phyloP scores from a whole-genome alignment of 192 early-diverging fungal species.

The Spinellus fusiger region DNA sequence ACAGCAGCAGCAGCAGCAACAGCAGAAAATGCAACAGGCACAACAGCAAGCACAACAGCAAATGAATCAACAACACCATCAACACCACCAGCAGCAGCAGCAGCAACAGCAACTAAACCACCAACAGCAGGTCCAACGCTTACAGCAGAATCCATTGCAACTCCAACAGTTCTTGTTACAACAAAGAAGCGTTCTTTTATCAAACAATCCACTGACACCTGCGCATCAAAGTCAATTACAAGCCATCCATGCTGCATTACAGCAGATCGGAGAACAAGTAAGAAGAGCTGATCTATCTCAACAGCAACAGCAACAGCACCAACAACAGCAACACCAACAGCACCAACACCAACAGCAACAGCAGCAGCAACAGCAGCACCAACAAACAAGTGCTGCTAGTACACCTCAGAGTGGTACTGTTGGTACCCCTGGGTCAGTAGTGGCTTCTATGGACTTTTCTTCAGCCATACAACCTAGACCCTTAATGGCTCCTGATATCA shows the following conservation, averaged over 20 bases:
- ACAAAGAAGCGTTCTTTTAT: slow-evolving; percentile 1
- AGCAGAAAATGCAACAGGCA: slow-evolving; percentile 1
- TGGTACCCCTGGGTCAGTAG: too few relatives aligned
- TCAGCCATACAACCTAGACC: background rate
- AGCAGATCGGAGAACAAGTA: slow-evolving; percentile 9
- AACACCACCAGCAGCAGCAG: background rate
- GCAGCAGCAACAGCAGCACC: slow-evolving; percentile 4
- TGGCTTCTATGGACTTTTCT: background rate
- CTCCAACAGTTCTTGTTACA: slow-evolving; percentile 8
- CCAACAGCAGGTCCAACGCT: background rate
- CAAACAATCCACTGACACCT: background rate
- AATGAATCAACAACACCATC: background rate
- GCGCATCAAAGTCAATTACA: slow-evolving; percentile 7
- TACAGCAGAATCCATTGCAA: slow-evolving; percentile 1
- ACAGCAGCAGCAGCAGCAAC: background rate
- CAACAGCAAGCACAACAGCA: slow-evolving; percentile 21
- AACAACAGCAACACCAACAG: background rate
- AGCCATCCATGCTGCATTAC: background rate
- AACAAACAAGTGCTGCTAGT: background rate
- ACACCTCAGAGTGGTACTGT: too few relatives aligned
- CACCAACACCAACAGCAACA: background rate
- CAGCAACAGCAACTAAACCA: background rate
- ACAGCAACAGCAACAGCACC: background rate
- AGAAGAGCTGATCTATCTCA: background rate
- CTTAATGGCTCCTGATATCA: background rate